phyloP scores from a whole-genome alignment of 345 rosid genomes.

The Sisymbrium altissimum region DNA sequence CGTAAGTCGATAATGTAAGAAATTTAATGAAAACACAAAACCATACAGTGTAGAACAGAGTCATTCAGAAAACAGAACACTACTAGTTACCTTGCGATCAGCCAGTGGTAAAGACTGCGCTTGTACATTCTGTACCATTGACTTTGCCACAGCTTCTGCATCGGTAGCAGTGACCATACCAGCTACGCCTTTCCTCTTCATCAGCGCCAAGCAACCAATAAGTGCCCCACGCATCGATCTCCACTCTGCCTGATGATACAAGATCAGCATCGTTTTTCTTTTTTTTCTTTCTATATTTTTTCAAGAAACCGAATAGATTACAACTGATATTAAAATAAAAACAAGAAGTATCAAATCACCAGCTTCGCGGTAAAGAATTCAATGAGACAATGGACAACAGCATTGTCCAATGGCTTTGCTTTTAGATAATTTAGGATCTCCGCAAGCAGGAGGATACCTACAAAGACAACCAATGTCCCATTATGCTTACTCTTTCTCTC shows the following conservation, averaged over 20 bases:
- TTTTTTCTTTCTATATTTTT: not conserved
- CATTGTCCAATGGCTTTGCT: constrained; percentile 52
- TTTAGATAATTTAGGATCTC: constrained; percentile 55
- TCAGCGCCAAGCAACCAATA: constrained; percentile 82
- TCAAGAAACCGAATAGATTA: not conserved
- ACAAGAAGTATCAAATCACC: constrained; percentile 44
- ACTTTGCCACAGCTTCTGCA: constrained; percentile 59
- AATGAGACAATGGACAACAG: constrained; percentile 56
- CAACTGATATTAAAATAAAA: not conserved
- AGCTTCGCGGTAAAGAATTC: constrained; percentile 65
- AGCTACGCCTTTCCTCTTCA: constrained; percentile 49
- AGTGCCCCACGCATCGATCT: constrained; percentile 82
- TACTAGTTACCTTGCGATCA: constrained; percentile 71
- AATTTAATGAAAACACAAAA: constrained; percentile 5
- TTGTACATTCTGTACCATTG: constrained; percentile 51
- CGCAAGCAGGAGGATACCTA: constrained; percentile 82
- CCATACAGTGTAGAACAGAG: too few species aligned
- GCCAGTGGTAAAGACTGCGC: constrained; percentile 70
- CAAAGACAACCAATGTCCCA: not conserved
- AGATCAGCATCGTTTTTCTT: not conserved
- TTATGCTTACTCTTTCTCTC: not conserved
- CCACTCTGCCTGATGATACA: constrained; percentile 95
- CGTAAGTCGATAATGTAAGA: not conserved
- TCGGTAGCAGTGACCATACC: constrained; percentile 51
- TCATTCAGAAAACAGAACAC: not conserved